Conservation (phyloP, 2,329 filamentous ascomycete genomes). For the Nothophaeocryptopus gaeumannii region DNA sequence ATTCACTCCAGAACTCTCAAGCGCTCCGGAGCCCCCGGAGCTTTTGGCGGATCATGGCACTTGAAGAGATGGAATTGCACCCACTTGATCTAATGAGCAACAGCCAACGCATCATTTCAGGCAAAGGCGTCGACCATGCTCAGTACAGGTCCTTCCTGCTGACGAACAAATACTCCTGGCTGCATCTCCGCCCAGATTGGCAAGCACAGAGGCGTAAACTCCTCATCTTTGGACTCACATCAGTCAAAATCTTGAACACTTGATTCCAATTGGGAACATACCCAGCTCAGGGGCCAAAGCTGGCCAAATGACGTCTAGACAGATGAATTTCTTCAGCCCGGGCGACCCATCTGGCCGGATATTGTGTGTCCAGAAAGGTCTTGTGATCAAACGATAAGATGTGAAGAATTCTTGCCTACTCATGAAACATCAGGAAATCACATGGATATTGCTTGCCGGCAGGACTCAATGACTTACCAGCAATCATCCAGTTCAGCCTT, state of each 20-base stretch:
- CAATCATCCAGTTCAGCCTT: slow-evolving; percentile 41
- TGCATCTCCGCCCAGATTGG: slow-evolving; percentile 30
- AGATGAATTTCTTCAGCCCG: slow-evolving; percentile 26
- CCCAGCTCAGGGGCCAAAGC: slow-evolving; percentile 21
- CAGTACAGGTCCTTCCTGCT: not conserved
- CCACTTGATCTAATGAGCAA: too few species aligned
- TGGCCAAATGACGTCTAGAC: slow-evolving; percentile 24
- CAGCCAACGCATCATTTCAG: too few species aligned
- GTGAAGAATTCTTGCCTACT: slow-evolving; percentile 36
- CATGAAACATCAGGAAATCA: not conserved
- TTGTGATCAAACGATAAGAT: slow-evolving; percentile 23
- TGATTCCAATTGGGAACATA: too few species aligned
- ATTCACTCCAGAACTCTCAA: slow-evolving; percentile 20
- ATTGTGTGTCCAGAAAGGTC: slow-evolving; percentile 13
- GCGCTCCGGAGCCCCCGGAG: not conserved
- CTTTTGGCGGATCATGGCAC: too few species aligned
- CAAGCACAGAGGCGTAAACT: slow-evolving; percentile 27
- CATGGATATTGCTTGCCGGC: too few species aligned
- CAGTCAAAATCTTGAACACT: too few species aligned
- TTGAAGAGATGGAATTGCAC: too few species aligned
- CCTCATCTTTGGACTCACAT: slow-evolving; percentile 14
- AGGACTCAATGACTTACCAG: not conserved
- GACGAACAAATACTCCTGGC: slow-evolving; percentile 26
- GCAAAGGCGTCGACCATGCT: too few species aligned
- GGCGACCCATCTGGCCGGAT: slow-evolving; percentile 14